phyloP scores from a whole-genome alignment of 139 green algal genomes.

The Gonium pectorale region DNA sequence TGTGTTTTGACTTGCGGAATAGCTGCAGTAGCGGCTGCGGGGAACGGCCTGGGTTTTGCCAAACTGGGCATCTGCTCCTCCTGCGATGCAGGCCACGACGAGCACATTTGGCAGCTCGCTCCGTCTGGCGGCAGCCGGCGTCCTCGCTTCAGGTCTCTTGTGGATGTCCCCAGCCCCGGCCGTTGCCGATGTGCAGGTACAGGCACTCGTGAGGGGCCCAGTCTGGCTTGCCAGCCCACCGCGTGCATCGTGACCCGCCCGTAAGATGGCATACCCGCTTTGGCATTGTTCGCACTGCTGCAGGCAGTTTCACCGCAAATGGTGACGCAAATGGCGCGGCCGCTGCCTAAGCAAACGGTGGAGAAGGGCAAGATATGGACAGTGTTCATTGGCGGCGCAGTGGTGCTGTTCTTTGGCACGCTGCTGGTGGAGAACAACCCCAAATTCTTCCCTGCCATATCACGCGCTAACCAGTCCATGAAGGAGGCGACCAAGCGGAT shows the following conservation, averaged over 20 bases:
- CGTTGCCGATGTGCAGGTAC: slow-evolving; percentile 45
- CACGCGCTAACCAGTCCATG: slow-evolving; percentile 81
- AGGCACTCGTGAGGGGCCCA: no score
- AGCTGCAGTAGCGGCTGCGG: no score
- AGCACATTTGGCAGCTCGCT: no score
- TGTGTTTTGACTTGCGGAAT: no score
- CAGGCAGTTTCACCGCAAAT: slow-evolving; percentile 70
- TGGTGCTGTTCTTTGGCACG: slow-evolving; percentile 72
- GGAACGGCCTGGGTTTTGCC: no score
- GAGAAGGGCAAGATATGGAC: slow-evolving; percentile 82
- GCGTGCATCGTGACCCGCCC: no score
- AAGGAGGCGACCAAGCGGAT: background rate
- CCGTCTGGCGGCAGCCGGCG: background rate
- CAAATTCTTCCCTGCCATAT: slow-evolving; percentile 82
- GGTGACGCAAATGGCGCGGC: slow-evolving; percentile 60
- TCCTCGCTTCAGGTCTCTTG: slow-evolving; percentile 1
- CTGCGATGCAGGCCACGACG: no score
- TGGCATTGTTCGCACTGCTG: no score
- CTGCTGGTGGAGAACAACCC: slow-evolving; percentile 81
- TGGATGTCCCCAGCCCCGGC: slow-evolving; percentile 7
- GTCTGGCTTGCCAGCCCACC: no score
- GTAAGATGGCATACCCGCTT: no score
- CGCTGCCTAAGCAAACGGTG: slow-evolving; percentile 74
- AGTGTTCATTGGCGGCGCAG: slow-evolving; percentile 74
- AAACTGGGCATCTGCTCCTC: no score